These are phyloP conservation scores for Yamadazyma buinensis DNA, from an alignment of 1,139 yeast species.

Conservation along the genomic window DNA sequence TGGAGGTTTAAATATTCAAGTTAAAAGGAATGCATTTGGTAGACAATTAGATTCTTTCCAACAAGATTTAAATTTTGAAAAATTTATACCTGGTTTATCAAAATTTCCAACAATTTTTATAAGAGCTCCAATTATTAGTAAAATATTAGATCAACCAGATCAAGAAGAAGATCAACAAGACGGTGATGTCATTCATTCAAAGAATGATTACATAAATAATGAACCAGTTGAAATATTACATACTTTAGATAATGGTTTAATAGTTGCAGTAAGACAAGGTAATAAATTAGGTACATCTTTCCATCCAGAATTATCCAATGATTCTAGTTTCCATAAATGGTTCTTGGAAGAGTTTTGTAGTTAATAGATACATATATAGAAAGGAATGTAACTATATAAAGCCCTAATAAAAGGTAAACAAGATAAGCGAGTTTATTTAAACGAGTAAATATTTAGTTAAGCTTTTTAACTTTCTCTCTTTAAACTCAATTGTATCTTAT, in stretches of 20 bases:
- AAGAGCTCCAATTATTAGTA: slow-evolving; percentile 70
- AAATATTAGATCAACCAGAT: slow-evolving; percentile 17
- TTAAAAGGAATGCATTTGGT: slow-evolving; percentile 75
- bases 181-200: slow-evolving; percentile 18
- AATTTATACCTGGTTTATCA: slow-evolving; percentile 37
- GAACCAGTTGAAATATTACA: slow-evolving; percentile 42
- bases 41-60: slow-evolving; percentile 71
- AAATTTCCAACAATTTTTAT: slow-evolving; percentile 65
- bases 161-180: slow-evolving; percentile 8
- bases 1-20: slow-evolving; percentile 65
- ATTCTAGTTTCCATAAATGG: slow-evolving; percentile 67
- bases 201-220: slow-evolving; percentile 23
- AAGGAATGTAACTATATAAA: no score
- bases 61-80: slow-evolving; percentile 43
- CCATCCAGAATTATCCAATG: slow-evolving; percentile 72
- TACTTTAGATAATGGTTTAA: slow-evolving; percentile 34
- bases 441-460: no score
- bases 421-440: no score
- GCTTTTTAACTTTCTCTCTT: no score
- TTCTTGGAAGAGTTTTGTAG: slow-evolving; percentile 59
- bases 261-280: slow-evolving; percentile 76
- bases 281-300: slow-evolving; percentile 69
- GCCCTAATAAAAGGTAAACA: no score
- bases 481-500: no score
- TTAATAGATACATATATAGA: no score